Conservation (phyloP, 768 basidiomycete species). For the Tricholomella constricta region DNA sequence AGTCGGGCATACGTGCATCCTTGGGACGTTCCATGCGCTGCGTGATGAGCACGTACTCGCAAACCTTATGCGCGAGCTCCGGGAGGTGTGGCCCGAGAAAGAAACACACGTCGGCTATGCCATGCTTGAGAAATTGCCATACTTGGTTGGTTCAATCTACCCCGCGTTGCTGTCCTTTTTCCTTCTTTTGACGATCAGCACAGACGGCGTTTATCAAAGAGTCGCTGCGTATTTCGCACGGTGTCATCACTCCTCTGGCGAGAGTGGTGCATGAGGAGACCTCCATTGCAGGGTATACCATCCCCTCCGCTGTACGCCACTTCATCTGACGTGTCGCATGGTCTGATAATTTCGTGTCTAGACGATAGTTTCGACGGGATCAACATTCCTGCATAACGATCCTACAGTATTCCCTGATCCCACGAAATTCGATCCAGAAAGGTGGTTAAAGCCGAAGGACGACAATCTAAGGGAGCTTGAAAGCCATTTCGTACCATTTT, state of each 20-base stretch:
- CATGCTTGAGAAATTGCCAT: conserved; percentile 45
- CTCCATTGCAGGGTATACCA: conserved; percentile 31
- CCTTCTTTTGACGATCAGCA: neutral
- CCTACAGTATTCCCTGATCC: conserved; percentile 29
- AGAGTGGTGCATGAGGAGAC: conserved; percentile 36
- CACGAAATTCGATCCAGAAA: conserved; percentile 29
- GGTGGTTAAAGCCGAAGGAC: conserved; percentile 30
- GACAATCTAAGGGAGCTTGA: conserved; percentile 21
- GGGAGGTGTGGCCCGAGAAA: conserved; percentile 1
- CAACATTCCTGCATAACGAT: conserved; percentile 27
- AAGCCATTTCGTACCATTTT: conserved; percentile 26
- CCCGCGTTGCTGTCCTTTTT: neutral
- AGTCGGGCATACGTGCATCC: conserved; percentile 6
- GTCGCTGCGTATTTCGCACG: conserved; percentile 42
- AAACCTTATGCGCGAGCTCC: neutral
- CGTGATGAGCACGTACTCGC: neutral
- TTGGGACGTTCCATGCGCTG: conserved; percentile 6
- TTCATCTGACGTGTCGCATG: too few relatives aligned
- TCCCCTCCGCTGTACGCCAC: neutral
- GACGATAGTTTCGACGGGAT: conserved; percentile 32
- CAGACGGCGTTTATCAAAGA: conserved; percentile 52
- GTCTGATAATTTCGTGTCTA: conserved; percentile 3
- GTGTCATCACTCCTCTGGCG: conserved; percentile 38
- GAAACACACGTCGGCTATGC: conserved; percentile 32
- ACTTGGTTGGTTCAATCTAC: conserved; percentile 37